Evolutionary conservation across 352 stramenopile genomes (phyloP), one percentile per base, ranked within the genome.

Genomic region (Globisporangium spinosum): DNA sequence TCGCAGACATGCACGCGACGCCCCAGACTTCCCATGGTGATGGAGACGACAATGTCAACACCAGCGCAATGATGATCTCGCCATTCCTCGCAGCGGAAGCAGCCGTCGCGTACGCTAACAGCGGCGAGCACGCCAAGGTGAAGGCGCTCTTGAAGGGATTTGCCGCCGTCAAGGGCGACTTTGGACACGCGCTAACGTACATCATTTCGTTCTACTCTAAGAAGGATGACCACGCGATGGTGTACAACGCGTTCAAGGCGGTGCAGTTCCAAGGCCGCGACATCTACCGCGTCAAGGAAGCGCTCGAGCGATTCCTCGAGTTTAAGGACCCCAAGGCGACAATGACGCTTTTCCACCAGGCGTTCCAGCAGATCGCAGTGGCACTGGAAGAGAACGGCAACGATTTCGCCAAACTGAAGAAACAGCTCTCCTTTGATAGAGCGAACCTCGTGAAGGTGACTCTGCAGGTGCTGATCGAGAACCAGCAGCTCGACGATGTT

Each of bases 121-220:
- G 72, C 22, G 71, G 70, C 27, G 74, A 89, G 17, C 65, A 79
- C 23, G 58, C 79, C 54, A 89, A 90, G 70, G 70, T 91, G 8
- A 62, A 71, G 9, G 74, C 65, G 6, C 68, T 93, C 25, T 22
- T 93, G 23, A 68, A 69, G 6, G 78, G 77, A 4, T 89, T 91
- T 51, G 51, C 45, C 12, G 54, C 64, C 25, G 65, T 78, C 8
- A 71, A 79, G n/a, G 69, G 69, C 8, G 54, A 78, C 8, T 73
- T 80, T 43, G 67, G 64, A 9, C 68, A 71, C 38, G 82, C 77
- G 9, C 62, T 90, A 9, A 68, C 69, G 45, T 61, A 71, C 32
- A 70, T 71, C 9, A 58, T 76, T 15, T 54, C 64, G 35, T 57
- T 72, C 25, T 82, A 81, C 65, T 68, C 67, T 6, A 66, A 72